Base-by-base conservation (phyloP, 164 flowering plant genomes). In the Nymphaea thermarum region DNA sequence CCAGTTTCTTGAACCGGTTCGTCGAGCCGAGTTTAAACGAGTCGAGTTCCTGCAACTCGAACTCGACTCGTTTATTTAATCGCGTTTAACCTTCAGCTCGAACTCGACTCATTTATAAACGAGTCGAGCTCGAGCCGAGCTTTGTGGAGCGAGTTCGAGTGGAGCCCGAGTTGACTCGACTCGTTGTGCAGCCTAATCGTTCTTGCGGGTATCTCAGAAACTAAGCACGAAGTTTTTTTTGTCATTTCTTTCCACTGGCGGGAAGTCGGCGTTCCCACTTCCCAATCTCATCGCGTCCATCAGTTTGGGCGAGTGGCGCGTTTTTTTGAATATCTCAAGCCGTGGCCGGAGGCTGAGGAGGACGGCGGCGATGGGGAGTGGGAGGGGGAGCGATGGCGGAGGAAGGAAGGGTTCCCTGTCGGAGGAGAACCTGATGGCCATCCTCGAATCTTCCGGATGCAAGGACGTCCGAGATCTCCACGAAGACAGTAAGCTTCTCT, bases 351-450 rank as follows among this genome's bases (percentile, higher is more conserved):
- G 55, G 36, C 36, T 25, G 36, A 25, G 36, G 36, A 65, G 67
- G 45, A 44, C 5, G 8, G 67, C 5, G 57, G 59, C 55, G 55
- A 78, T 75, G 75, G 75, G 68, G 65, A 74, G 61, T 44, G 60
- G 67, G 3, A 65, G 68, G 66, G 65, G 69, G 65, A 64, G 64
- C 55, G 67, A 71, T 70, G 67, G 80, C 64, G 86, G 83, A 66
- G 72, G 84, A 42, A 25, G 36, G 11, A 47, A 47, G 7, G 55
- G 55, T 47, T 47, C 5, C 12, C 55, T 47, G 11, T 47, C 55
- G 12, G 97, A 91, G 68, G 95, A 80, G 81, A 89, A 87, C 77
- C 80, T 79, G 17, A 66, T 89, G 77, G 92, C 92, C 11, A 86
- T 91, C 51, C 80, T 91, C 65, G 93, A 89, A 67, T 43, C 84